A percentile compares a stretch with the other conserved stretches of the same genome.
These are phyloP conservation scores for Zymoseptoria brevis DNA, from an alignment of 2,329 filamentous ascomycete species.

Conservation along the genomic window DNA sequence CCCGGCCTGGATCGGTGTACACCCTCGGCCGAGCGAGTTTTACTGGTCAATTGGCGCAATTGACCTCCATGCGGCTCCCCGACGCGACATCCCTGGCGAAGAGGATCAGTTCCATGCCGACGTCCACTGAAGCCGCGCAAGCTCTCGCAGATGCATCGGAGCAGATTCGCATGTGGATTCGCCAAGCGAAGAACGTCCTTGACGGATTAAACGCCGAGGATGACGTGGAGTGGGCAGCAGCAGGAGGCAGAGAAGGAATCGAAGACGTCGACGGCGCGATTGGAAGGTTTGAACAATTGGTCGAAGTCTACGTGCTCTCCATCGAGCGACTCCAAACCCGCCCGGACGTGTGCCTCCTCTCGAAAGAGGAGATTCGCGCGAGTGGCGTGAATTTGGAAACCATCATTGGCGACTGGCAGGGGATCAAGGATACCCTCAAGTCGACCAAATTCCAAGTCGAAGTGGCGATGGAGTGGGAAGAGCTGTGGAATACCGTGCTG, in stretches of 20 bases:
- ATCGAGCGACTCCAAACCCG: constrained; percentile 84
- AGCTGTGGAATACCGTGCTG: constrained; percentile 87
- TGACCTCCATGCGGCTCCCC: constrained; percentile 83
- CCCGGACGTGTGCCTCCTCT: constrained; percentile 63
- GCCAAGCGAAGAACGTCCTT: constrained; percentile 83
- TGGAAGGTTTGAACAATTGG: constrained; percentile 73
- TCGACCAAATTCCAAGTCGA: constrained; percentile 85
- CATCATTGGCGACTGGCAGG: constrained; percentile 75
- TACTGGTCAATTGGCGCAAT: constrained; percentile 81
- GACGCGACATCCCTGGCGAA: constrained; percentile 75
- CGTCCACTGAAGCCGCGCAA: constrained; percentile 72
- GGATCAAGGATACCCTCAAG: constrained; percentile 68
- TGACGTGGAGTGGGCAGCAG: constrained; percentile 92
- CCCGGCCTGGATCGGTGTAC: constrained; percentile 78
- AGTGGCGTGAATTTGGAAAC: constrained; percentile 85
- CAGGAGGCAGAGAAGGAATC: constrained; percentile 74
- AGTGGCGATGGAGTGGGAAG: constrained; percentile 97
- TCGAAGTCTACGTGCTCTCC: constrained; percentile 87
- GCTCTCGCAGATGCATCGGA: constrained; percentile 81
- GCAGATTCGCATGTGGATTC: constrained; percentile 90
- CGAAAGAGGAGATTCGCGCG: constrained; percentile 60
- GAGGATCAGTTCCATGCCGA: constrained; percentile 76
- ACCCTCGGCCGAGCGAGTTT: constrained; percentile 89
- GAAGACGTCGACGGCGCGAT: constrained; percentile 64
- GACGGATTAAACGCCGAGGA: constrained; percentile 86